phyloP scores from a whole-genome alignment of 2,329 filamentous ascomycete genomes.

The Lachnellula subtilissima region DNA sequence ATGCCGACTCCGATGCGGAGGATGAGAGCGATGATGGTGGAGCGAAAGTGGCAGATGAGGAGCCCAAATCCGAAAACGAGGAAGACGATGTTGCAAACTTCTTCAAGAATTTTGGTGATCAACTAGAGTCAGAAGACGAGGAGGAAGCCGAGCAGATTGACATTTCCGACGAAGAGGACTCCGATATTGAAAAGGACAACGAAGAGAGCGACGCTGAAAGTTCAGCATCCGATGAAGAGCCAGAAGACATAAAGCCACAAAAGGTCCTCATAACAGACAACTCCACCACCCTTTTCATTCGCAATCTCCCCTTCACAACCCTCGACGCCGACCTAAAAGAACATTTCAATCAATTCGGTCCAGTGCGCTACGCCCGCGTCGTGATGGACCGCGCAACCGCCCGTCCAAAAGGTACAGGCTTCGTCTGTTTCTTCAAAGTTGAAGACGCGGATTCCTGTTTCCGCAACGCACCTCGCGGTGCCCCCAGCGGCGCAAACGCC shows the following conservation, averaged over 20 bases:
- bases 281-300: slow-evolving; percentile 79
- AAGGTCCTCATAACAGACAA: slow-evolving; percentile 51
- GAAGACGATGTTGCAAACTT: slow-evolving; percentile 35
- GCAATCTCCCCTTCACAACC: slow-evolving; percentile 86
- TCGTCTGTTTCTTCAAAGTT: slow-evolving; percentile 82
- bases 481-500: slow-evolving; percentile 36
- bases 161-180: slow-evolving; percentile 32
- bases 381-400: slow-evolving; percentile 84
- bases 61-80: slow-evolving; percentile 29
- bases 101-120: slow-evolving; percentile 30
- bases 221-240: slow-evolving; percentile 37
- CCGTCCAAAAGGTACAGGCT: slow-evolving; percentile 84
- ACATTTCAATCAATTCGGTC: slow-evolving; percentile 85
- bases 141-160: slow-evolving; percentile 12
- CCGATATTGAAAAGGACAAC: slow-evolving; percentile 34
- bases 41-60: slow-evolving; percentile 27
- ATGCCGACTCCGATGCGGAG: slow-evolving; percentile 35
- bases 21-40: slow-evolving; percentile 35
- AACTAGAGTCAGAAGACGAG: slow-evolving; percentile 35
- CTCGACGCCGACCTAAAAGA: slow-evolving; percentile 77
- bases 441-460: slow-evolving; percentile 75
- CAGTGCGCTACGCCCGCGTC: slow-evolving; percentile 83
- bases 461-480: slow-evolving; percentile 62
- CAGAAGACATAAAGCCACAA: slow-evolving; percentile 33
- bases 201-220: slow-evolving; percentile 38